phyloP scores from a whole-genome alignment of 805 yeast species.

The Kluyveromyces siamensis region DNA sequence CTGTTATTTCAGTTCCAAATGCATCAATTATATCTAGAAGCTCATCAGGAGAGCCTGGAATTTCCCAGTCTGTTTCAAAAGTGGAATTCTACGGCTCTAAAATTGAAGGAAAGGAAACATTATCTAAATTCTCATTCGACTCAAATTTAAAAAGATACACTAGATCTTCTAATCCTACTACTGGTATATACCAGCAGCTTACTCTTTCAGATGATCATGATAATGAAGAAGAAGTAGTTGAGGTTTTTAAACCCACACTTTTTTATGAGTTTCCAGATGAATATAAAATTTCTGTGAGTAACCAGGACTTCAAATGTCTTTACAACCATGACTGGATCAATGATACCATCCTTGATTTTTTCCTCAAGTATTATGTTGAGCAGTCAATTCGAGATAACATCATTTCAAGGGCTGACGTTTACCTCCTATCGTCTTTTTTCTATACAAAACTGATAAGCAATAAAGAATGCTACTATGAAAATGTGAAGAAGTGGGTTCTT shows the following conservation, averaged over 20 bases:
- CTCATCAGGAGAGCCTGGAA: background rate
- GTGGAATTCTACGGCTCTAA: background rate
- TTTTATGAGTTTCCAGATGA: conserved; percentile 45
- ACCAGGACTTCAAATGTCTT: conserved; percentile 70
- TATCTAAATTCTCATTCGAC: background rate
- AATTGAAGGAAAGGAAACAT: too few relatives aligned
- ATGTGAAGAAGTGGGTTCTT: conserved; percentile 71
- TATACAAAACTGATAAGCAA: conserved; percentile 51
- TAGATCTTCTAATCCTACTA: background rate
- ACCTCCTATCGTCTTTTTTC: conserved; percentile 76
- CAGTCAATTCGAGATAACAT: conserved; percentile 21
- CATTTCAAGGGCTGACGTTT: conserved; percentile 31
- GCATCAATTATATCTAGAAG: background rate
- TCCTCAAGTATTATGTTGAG: conserved; percentile 51
- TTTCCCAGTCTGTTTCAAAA: background rate
- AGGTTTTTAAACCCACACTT: conserved; percentile 34
- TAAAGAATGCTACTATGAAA: conserved; percentile 39
- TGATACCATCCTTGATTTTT: conserved; percentile 82
- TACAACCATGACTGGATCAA: conserved; percentile 82
- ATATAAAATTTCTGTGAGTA: conserved; percentile 46
- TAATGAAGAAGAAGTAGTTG: conserved; percentile 16
- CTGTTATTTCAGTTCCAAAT: background rate
- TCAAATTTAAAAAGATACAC: background rate
- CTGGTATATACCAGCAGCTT: background rate
- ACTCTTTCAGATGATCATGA: conserved; percentile 7